These are phyloP conservation scores for Linnemannia schmuckeri DNA, from an alignment of 192 early-diverging fungal species.

Conservation along the genomic window DNA sequence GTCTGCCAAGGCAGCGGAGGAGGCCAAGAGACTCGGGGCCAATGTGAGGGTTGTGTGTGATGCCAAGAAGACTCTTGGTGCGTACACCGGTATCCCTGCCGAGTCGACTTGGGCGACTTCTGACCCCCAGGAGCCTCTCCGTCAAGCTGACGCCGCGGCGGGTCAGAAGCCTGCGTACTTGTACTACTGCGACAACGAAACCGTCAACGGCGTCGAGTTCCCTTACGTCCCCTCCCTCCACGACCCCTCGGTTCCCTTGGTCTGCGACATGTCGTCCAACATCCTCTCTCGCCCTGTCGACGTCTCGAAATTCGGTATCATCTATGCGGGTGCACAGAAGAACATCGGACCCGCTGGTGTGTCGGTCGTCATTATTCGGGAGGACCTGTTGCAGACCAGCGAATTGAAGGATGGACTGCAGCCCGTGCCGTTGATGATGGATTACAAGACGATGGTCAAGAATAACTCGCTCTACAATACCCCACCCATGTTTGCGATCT, in stretches of 20 bases:
- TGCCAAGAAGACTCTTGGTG: conserved; percentile 70
- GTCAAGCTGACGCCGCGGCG: conserved; percentile 58
- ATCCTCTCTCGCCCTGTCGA: conserved; percentile 85
- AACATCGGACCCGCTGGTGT: conserved; percentile 95
- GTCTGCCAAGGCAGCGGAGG: conserved; percentile 89
- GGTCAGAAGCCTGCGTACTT: conserved; percentile 85
- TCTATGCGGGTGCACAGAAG: conserved; percentile 98
- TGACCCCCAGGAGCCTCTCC: conserved; percentile 13
- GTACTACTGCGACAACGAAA: conserved; percentile 99
- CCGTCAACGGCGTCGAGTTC: conserved; percentile 96
- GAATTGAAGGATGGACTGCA: conserved; percentile 24
- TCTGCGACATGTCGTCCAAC: conserved; percentile 94
- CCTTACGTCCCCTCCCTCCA: conserved; percentile 63
- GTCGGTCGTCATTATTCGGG: conserved; percentile 91
- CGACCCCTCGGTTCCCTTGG: conserved; percentile 77
- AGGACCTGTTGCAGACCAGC: conserved; percentile 83
- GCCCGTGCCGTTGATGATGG: conserved; percentile 83
- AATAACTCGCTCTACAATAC: conserved; percentile 96
- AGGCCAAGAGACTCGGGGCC: conserved; percentile 86
- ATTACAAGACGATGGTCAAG: conserved; percentile 86
- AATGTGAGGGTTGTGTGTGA: conserved; percentile 84
- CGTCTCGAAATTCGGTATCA: conserved; percentile 85
- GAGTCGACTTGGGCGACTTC: conserved; percentile 69
- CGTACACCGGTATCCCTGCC: conserved; percentile 69
- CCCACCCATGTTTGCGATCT: conserved; percentile 95